Percentiles rank a stretch among this genome's conserved stretches.
These are phyloP conservation scores for Aspergillus japonicus DNA, from an alignment of 2,329 filamentous ascomycete species.

Conservation along the genomic window DNA sequence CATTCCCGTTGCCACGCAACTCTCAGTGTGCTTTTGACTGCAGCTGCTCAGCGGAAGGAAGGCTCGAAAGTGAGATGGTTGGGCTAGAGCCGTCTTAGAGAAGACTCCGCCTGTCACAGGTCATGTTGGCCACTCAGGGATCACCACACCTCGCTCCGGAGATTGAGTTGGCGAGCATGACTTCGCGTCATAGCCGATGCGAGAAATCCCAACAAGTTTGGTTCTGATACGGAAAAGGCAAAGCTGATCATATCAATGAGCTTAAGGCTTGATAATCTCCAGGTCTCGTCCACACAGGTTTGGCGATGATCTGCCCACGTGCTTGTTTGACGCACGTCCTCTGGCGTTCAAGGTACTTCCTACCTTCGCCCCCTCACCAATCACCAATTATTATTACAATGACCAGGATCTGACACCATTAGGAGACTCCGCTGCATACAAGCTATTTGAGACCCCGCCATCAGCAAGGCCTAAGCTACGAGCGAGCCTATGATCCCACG, in stretches of 20 bases:
- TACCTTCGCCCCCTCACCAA: not conserved
- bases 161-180: no score
- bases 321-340: not conserved
- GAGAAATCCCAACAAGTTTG: not conserved
- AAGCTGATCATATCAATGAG: not conserved
- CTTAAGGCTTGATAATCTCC: not conserved
- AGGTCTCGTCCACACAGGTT: not conserved
- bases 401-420: not conserved
- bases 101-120: not conserved
- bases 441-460: not conserved
- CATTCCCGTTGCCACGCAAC: not conserved
- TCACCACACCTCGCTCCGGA: no score
- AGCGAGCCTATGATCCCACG: not conserved
- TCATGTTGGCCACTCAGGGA: no score
- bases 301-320: not conserved
- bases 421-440: not conserved
- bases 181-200: not conserved
- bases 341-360: not conserved
- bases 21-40: no score
- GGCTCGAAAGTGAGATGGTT: not conserved
- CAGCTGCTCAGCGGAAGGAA: no score
- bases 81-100: not conserved
- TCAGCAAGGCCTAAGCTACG: not conserved
- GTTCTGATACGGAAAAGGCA: not conserved
- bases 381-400: not conserved